Evolutionary conservation across 1,284 basidiomycete genomes (phyloP).

Genomic region (Tylopilus sp.): DNA sequence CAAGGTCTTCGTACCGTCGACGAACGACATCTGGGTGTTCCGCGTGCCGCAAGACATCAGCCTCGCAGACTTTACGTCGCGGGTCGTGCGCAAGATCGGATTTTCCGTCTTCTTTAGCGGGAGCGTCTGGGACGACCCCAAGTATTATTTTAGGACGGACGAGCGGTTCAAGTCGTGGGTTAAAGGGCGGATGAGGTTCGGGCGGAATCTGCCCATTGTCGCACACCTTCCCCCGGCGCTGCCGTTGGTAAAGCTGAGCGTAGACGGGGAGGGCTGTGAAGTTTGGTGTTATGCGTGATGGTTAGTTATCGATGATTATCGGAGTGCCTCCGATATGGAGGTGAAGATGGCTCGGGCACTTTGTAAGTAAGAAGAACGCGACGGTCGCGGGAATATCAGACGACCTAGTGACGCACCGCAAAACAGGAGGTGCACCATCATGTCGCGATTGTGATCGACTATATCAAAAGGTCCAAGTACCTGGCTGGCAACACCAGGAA

Average conservation of each 20-base stretch:
- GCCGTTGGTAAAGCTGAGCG: slow-evolving; percentile 18
- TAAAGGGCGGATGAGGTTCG: slow-evolving; percentile 25
- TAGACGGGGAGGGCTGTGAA: slow-evolving; percentile 19
- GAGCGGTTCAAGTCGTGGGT: slow-evolving; percentile 27
- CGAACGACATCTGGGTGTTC: slow-evolving; percentile 40
- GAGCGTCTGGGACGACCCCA: slow-evolving; percentile 31
- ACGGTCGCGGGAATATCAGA: background rate
- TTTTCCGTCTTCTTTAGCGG: slow-evolving; percentile 35
- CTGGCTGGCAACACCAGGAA: background rate
- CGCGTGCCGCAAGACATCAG: slow-evolving; percentile 33
- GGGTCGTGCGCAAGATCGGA: slow-evolving; percentile 36
- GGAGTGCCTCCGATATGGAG: background rate
- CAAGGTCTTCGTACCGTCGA: slow-evolving; percentile 40
- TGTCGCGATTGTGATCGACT: background rate
- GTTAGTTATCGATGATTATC: background rate
- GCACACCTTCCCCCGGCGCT: slow-evolving; percentile 19
- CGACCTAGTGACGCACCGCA: background rate
- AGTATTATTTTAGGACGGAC: slow-evolving; percentile 28
- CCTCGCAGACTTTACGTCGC: slow-evolving; percentile 32
- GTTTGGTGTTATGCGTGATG: slow-evolving; percentile 24
- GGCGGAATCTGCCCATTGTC: slow-evolving; percentile 31
- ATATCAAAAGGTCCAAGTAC: background rate
- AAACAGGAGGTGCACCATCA: background rate
- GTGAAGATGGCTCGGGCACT: too few species aligned
- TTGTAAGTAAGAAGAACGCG: background rate